A percentile compares a stretch with the other conserved stretches of the same genome.
phyloP scores from a whole-genome alignment of 371 early-diverging fungal species.

The Mucor velutinosus region DNA sequence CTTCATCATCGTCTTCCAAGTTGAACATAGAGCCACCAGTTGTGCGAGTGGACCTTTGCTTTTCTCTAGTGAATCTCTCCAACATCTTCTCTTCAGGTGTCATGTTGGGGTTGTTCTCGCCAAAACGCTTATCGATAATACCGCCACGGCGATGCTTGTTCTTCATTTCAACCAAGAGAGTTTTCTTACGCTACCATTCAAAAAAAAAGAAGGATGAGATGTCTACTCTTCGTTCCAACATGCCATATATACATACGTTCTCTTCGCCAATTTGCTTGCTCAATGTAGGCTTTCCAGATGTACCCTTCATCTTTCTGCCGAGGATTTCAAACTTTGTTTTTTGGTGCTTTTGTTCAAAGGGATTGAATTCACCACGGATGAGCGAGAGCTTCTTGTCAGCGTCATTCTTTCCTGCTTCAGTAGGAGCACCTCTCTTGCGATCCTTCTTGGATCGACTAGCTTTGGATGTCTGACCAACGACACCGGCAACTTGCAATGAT shows the following conservation, averaged over 20 bases:
- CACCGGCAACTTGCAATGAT: conserved; percentile 74
- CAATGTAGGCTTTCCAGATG: conserved; percentile 77
- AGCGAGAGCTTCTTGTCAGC: conserved; percentile 51
- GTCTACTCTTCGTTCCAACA: neutral
- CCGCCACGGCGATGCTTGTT: conserved; percentile 72
- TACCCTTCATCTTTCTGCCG: conserved; percentile 87
- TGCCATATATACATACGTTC: conserved; percentile 49
- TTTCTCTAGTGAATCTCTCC: conserved; percentile 90
- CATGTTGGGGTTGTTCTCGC: conserved; percentile 87
- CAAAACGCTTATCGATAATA: conserved; percentile 92
- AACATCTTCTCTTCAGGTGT: conserved; percentile 96
- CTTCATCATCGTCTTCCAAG: conserved; percentile 74
- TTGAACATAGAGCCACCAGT: conserved; percentile 66
- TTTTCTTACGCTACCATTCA: conserved; percentile 74
- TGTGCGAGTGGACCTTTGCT: conserved; percentile 49
- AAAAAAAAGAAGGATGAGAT: neutral
- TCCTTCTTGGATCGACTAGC: conserved; percentile 64
- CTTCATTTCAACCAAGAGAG: conserved; percentile 77
- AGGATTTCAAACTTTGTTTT: conserved; percentile 82
- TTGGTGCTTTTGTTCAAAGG: conserved; percentile 86
- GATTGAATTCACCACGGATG: conserved; percentile 74
- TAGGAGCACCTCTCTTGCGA: conserved; percentile 61
- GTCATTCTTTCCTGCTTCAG: conserved; percentile 59
- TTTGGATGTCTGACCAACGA: conserved; percentile 73
- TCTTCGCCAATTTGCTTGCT: conserved; percentile 85